A percentile compares a stretch with the other conserved stretches of the same genome.
Conservation (phyloP, 139 green algal species). For the Helicosporidium sp. region DNA sequence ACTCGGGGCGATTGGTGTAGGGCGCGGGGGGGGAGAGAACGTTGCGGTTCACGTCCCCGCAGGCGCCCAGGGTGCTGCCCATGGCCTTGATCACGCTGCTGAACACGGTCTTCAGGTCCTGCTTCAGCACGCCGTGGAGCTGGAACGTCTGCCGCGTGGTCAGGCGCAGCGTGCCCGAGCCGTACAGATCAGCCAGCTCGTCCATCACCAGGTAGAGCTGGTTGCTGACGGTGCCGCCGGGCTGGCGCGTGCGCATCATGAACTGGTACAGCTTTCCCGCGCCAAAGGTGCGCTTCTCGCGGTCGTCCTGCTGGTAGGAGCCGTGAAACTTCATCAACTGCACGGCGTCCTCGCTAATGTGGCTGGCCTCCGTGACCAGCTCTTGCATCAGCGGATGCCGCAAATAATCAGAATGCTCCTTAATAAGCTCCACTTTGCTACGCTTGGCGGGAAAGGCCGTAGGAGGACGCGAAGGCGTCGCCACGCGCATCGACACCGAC, state of each 20-base stretch:
- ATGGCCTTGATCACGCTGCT: slow-evolving; percentile 93
- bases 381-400: slow-evolving; percentile 91
- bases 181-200: slow-evolving; percentile 88
- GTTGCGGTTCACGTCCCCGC: slow-evolving; percentile 95
- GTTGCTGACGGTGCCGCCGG: slow-evolving; percentile 71
- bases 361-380: slow-evolving; percentile 55
- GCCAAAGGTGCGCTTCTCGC: slow-evolving; percentile 80
- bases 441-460: slow-evolving; percentile 45
- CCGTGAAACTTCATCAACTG: slow-evolving; percentile 99
- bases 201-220: slow-evolving; percentile 96
- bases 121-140: slow-evolving; percentile 95
- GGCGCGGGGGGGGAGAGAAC: slow-evolving; percentile 61
- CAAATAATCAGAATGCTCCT: slow-evolving; percentile 89
- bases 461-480: slow-evolving; percentile 50
- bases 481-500: no score
- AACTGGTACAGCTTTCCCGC: slow-evolving; percentile 93
- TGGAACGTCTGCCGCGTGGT: slow-evolving; percentile 96
- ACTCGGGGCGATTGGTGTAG: slow-evolving; percentile 66
- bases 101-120: slow-evolving; percentile 96
- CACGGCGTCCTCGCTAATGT: slow-evolving; percentile 68
- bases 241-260: slow-evolving; percentile 97
- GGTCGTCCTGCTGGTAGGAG: slow-evolving; percentile 89
- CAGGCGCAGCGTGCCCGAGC: slow-evolving; percentile 90
- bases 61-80: slow-evolving; percentile 86
- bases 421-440: slow-evolving; percentile 86